phyloP scores from a whole-genome alignment of 164 flowering plant species.

The Echeveria elegans region DNA sequence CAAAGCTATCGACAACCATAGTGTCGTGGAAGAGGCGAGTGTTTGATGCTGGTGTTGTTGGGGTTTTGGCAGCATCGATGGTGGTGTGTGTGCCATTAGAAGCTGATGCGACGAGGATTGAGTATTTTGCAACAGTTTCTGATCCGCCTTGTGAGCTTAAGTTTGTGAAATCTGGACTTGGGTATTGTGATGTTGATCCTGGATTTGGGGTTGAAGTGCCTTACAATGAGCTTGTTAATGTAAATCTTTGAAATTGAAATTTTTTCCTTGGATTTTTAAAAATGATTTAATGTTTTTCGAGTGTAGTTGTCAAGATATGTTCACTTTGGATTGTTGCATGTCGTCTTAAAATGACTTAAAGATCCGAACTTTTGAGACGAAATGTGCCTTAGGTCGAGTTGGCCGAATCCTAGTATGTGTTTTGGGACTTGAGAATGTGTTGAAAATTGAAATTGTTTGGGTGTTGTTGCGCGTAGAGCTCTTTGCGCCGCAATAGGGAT shows the following conservation, averaged over 20 bases:
- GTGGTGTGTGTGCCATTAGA: slow-evolving; percentile 39
- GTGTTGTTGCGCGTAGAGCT: no score
- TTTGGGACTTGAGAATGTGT: no score
- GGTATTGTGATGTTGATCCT: slow-evolving; percentile 57
- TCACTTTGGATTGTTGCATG: no score
- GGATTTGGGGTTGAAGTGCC: slow-evolving; percentile 68
- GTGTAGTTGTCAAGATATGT: no score
- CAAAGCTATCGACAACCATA: slow-evolving; percentile 11
- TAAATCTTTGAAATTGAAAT: slow-evolving; percentile 23
- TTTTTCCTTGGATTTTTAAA: background rate
- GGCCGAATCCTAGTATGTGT: no score
- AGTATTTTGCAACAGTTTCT: slow-evolving; percentile 74
- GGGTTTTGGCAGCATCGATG: slow-evolving; percentile 51
- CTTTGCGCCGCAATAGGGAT: no score
- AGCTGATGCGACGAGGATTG: slow-evolving; percentile 73
- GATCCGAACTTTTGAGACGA: no score
- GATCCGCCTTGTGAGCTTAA: slow-evolving; percentile 69
- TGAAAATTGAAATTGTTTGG: no score
- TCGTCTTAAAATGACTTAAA: no score
- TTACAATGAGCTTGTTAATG: slow-evolving; percentile 61
- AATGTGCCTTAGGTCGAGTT: no score
- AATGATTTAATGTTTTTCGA: background rate
- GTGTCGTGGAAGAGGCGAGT: slow-evolving; percentile 20
- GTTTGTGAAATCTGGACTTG: slow-evolving; percentile 62
- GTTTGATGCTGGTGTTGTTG: slow-evolving; percentile 35